phyloP scores from a whole-genome alignment of 306 rosid species.

The Rosa multiflora region DNA sequence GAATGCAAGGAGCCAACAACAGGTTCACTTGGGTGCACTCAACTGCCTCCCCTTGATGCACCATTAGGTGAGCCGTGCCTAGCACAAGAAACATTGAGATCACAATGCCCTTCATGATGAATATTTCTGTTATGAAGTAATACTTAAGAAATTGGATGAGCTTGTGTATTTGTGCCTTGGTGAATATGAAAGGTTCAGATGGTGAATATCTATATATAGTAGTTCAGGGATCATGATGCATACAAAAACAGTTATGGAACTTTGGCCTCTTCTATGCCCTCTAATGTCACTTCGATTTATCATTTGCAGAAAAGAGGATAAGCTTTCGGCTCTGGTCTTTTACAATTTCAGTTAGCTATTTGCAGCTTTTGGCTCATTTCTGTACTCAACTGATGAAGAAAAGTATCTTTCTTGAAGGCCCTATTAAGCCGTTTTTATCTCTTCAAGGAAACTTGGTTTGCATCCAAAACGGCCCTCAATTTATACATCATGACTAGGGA shows the following conservation, averaged over 20 bases:
- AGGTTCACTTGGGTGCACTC: neutral
- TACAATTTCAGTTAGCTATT: neutral
- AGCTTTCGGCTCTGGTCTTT: neutral
- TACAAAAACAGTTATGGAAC: neutral
- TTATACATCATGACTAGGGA: neutral
- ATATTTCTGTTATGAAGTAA: neutral
- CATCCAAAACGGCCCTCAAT: slow-evolving; percentile 1
- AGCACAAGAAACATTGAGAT: slow-evolving; percentile 1
- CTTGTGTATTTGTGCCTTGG: neutral
- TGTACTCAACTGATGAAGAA: neutral
- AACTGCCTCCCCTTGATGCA: slow-evolving; percentile 1
- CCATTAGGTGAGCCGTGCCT: neutral
- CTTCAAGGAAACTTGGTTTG: neutral
- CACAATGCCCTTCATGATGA: slow-evolving; percentile 12
- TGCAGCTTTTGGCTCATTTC: neutral
- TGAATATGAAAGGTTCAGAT: neutral
- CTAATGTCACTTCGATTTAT: neutral
- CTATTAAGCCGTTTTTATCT: neutral
- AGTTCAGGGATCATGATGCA: neutral
- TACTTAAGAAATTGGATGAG: neutral
- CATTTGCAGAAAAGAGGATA: neutral
- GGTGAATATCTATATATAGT: neutral
- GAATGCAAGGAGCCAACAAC: neutral
- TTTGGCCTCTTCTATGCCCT: neutral
- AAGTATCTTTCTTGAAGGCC: neutral